phyloP scores from a whole-genome alignment of 768 basidiomycete species.

The Tricholoma matsutake region DNA sequence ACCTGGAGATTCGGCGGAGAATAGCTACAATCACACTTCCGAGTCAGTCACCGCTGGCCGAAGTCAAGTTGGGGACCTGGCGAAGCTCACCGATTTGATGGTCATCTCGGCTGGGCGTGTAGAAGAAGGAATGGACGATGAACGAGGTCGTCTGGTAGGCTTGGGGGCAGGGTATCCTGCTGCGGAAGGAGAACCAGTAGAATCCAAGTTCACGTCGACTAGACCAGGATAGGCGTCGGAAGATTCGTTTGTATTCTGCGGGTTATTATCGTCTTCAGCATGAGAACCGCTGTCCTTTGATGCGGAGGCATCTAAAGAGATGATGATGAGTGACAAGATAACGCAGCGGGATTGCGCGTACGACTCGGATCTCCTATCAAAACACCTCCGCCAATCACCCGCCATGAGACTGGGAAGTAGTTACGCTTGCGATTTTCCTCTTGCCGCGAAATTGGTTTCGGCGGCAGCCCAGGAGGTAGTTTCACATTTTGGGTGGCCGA shows the following conservation, averaged over 20 bases:
- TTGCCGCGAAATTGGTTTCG: conserved; percentile 17
- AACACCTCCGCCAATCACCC: conserved; percentile 79
- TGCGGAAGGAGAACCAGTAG: not conserved
- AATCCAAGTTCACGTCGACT: not conserved
- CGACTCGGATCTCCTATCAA: conserved; percentile 44
- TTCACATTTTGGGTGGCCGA: conserved; percentile 4
- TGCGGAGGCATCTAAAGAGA: not conserved
- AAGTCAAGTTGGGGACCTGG: not conserved
- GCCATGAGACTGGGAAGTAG: conserved; percentile 68
- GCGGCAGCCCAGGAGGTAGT: conserved; percentile 13
- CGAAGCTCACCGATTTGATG: conserved; percentile 10
- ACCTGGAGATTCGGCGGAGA: conserved; percentile 42
- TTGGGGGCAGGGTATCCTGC: not conserved
- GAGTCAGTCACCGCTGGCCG: not conserved
- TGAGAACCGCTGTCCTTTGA: not conserved
- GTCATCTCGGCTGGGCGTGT: conserved; percentile 23
- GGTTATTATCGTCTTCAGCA: not conserved
- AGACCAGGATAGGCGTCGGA: conserved; percentile 11
- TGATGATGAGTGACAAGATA: not conserved
- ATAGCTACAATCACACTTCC: conserved; percentile 24
- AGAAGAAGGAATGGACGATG: conserved; percentile 33
- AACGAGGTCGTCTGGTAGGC: conserved; percentile 24
- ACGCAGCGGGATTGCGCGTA: not conserved
- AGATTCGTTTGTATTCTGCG: not conserved
- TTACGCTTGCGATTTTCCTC: conserved; percentile 42